Conservation (phyloP, 2,329 filamentous ascomycete genomes). For the Pseudogymnoascus sp. region DNA sequence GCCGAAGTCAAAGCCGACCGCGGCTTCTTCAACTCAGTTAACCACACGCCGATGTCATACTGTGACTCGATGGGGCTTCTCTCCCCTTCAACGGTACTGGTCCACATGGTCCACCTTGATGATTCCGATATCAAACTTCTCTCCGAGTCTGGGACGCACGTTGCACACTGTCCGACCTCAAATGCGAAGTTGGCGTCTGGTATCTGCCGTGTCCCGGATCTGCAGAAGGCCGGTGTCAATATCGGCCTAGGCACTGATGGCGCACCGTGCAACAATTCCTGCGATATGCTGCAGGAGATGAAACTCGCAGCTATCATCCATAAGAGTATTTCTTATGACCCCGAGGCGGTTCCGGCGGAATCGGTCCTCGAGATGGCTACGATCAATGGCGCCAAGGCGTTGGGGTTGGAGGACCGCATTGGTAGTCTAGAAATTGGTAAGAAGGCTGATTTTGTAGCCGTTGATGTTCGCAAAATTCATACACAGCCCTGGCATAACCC, state of each 20-base stretch:
- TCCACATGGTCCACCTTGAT: slow-evolving; percentile 43
- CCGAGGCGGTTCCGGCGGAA: slow-evolving; percentile 36
- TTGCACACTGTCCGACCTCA: slow-evolving; percentile 43
- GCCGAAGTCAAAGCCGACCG: slow-evolving; percentile 29
- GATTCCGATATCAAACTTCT: slow-evolving; percentile 34
- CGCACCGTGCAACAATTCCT: slow-evolving; percentile 42
- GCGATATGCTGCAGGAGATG: slow-evolving; percentile 44
- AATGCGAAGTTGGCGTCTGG: slow-evolving; percentile 45
- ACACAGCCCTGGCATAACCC: slow-evolving; percentile 18
- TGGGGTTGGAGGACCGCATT: slow-evolving; percentile 34
- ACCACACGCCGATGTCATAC: slow-evolving; percentile 36
- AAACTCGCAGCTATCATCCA: slow-evolving; percentile 42
- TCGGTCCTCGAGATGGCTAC: slow-evolving; percentile 41
- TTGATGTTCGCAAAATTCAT: slow-evolving; percentile 26
- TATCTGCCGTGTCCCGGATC: slow-evolving; percentile 37
- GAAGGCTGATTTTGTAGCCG: slow-evolving; percentile 35
- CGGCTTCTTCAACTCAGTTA: slow-evolving; percentile 26
- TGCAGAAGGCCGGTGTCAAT: slow-evolving; percentile 37
- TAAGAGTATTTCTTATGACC: slow-evolving; percentile 34
- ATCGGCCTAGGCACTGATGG: slow-evolving; percentile 43
- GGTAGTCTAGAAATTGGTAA: slow-evolving; percentile 36
- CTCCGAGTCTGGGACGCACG: slow-evolving; percentile 33
- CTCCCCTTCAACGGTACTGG: slow-evolving; percentile 36
- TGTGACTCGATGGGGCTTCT: slow-evolving; percentile 31
- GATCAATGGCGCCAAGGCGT: slow-evolving; percentile 39